phyloP scores from a whole-genome alignment of 1,284 basidiomycete genomes.

The Ustilago shanxiensis region DNA sequence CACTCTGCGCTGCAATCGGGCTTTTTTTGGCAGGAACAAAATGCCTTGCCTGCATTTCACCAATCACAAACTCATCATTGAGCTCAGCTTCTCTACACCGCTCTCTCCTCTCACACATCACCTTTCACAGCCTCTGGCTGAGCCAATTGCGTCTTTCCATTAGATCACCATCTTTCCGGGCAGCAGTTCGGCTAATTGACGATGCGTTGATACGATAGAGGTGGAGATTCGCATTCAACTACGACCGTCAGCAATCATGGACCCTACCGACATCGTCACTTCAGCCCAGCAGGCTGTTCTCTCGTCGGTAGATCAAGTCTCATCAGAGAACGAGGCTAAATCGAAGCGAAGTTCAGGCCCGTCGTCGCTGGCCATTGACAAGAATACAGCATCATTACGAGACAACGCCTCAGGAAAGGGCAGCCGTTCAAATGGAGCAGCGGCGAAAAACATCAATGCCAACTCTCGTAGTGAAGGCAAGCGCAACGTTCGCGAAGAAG shows the following conservation, averaged over 20 bases:
- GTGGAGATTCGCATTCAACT: neutral
- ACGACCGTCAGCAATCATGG: conserved; percentile 19
- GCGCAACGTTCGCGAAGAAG: neutral
- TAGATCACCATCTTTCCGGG: neutral
- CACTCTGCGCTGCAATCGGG: conserved; percentile 14
- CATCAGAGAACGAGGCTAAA: neutral
- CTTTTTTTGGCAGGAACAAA: neutral
- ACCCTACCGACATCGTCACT: conserved; percentile 16
- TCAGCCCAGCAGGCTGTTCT: conserved; percentile 25
- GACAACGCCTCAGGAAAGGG: neutral
- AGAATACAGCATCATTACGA: neutral
- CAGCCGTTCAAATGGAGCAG: neutral
- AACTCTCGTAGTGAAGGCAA: neutral
- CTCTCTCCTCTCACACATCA: neutral
- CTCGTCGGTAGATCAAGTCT: conserved; percentile 12
- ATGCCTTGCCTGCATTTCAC: conserved; percentile 4
- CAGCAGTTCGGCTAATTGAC: too few species aligned
- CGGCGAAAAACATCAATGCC: neutral
- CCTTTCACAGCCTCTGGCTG: neutral
- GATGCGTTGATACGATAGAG: conserved; percentile 10
- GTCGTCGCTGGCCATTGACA: neutral
- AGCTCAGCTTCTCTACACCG: conserved; percentile 1
- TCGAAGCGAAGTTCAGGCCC: neutral
- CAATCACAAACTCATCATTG: conserved; percentile 6
- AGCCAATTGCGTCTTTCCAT: neutral